Percentiles rank a stretch among this genome's conserved stretches.
These are phyloP conservation scores for Fusarium incarnatum DNA, from an alignment of 2,329 filamentous ascomycete species.

Conservation along the genomic window DNA sequence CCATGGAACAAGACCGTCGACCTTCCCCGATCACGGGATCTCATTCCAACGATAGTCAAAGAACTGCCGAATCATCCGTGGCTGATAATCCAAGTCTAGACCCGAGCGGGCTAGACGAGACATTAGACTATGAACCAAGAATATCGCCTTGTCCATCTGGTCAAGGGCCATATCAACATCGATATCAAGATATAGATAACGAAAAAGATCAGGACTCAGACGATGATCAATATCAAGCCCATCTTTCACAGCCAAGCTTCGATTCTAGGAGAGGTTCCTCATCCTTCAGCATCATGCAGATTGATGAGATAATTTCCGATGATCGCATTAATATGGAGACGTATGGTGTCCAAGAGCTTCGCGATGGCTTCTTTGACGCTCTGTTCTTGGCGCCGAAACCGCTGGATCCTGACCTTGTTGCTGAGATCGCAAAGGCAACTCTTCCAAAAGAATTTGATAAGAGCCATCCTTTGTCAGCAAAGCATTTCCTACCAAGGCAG, in stretches of 20 bases:
- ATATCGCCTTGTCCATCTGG: constrained; percentile 4
- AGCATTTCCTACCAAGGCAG: constrained; percentile 61
- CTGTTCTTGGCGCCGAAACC: constrained; percentile 59
- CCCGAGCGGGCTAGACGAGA: constrained; percentile 39
- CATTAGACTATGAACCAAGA: constrained; percentile 4
- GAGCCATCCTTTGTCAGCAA: constrained; percentile 59
- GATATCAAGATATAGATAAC: not conserved
- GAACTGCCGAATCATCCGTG: constrained; percentile 9
- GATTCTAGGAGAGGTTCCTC: constrained; percentile 47
- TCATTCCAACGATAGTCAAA: constrained; percentile 10
- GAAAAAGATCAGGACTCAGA: not conserved
- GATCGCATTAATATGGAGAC: constrained; percentile 54
- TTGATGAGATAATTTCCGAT: constrained; percentile 51
- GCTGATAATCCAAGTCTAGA: constrained; percentile 33
- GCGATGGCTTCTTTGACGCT: constrained; percentile 62
- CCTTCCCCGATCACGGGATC: constrained; percentile 14
- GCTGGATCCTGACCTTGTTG: constrained; percentile 54
- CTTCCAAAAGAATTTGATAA: constrained; percentile 61
- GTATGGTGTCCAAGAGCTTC: constrained; percentile 57
- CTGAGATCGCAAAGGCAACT: constrained; percentile 56
- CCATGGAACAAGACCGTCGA: constrained; percentile 15
- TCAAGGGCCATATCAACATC: not conserved
- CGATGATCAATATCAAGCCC: constrained; percentile 1
- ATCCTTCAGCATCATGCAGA: constrained; percentile 49
- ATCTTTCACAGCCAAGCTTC: constrained; percentile 35